A percentile compares a stretch with the other conserved stretches of the same genome.
Evolutionary conservation across 768 basidiomycete species (phyloP).

Genomic region (Gloeophyllum trabeum): DNA sequence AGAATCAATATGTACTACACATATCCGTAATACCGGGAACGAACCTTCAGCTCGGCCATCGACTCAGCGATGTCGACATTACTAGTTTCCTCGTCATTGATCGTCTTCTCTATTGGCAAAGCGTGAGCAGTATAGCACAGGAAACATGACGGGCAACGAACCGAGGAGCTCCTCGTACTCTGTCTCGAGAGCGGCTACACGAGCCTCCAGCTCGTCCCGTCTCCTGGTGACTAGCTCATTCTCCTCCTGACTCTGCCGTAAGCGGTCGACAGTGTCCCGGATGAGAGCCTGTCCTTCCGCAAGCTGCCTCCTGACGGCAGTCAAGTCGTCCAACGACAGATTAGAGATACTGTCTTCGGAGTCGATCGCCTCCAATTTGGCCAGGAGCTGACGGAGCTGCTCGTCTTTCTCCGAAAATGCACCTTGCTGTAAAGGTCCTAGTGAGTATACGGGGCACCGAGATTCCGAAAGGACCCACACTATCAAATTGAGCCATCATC

Average conservation of each 20-base stretch:
- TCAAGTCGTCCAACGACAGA: conserved; percentile 67
- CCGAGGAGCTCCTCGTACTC: conserved; percentile 97
- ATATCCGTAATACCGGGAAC: conserved; percentile 7
- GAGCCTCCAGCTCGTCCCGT: conserved; percentile 78
- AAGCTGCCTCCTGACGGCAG: conserved; percentile 76
- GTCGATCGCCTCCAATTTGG: conserved; percentile 78
- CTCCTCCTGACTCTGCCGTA: conserved; percentile 88
- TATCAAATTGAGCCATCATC: conserved; percentile 99
- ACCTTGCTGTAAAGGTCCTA: conserved; percentile 49
- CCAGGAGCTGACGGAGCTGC: conserved; percentile 73
- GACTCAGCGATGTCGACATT: conserved; percentile 76
- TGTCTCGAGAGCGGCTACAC: conserved; percentile 71
- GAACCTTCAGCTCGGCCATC: conserved; percentile 84
- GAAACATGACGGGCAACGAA: conserved; percentile 23
- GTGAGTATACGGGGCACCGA: background rate
- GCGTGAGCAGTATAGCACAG: conserved; percentile 8
- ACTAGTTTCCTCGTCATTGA: conserved; percentile 79
- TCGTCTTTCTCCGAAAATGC: conserved; percentile 94
- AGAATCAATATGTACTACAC: conserved; percentile 8
- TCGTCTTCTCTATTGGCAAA: conserved; percentile 66
- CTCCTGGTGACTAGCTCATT: conserved; percentile 74
- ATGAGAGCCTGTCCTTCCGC: conserved; percentile 80
- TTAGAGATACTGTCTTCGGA: conserved; percentile 38
- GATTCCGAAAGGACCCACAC: conserved; percentile 38
- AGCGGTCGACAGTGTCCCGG: conserved; percentile 81